Base-by-base conservation (phyloP, 2,329 filamentous ascomycete species). In the Hypoxylon sp. region DNA sequence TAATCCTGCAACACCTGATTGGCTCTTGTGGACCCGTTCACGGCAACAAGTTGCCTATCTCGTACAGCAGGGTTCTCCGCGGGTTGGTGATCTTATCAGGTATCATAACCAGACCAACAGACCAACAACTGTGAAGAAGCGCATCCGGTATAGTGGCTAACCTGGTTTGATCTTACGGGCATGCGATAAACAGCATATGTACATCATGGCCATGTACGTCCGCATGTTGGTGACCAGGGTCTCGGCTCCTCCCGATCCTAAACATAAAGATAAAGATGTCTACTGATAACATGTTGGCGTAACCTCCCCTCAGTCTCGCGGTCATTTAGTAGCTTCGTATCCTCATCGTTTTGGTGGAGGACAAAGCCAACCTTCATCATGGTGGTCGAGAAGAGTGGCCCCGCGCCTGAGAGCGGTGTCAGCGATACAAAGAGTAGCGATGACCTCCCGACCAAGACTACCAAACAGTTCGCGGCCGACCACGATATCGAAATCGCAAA, bases 401-500 rank as follows among this genome's bases (percentile, higher is more conserved):
- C 34, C 16, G 27, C 39, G 37, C 39, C 47, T 8, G 60, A 63
- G 16, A 60, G 63, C 14, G 43, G 41, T 8, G 41, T 46, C 25
- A 48, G 19, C 6, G 63, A 66, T 4, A 67, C 60, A 21, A 66
- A 56, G 41, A 41, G 7, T 43, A 62, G 62, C 39, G 60, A 66
- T 39, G 61, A 69, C 34, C 12, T 59, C 23, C 39, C 58, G 0
- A 29, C 21, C 25, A 71, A 71, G 67, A 63, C 67, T 2, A 57
- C 53, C 21, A 57, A 53, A 37, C 56, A 63, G n/a, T 34, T 67
- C 37, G 46, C 37, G 21, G 29, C 57, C 0, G 53, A 45, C 6
- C 62, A 68, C 6, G 71, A 73, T 55, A 32, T 69, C 23, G 71
- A 74, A 53, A 53, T 73, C 27, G 61, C 68, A 50, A 59, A 74